Evolutionary conservation across 2,329 filamentous ascomycete species (phyloP), one percentile per base, ranked within the genome.

Genomic region (Magnaporthiopsis incrustans): DNA sequence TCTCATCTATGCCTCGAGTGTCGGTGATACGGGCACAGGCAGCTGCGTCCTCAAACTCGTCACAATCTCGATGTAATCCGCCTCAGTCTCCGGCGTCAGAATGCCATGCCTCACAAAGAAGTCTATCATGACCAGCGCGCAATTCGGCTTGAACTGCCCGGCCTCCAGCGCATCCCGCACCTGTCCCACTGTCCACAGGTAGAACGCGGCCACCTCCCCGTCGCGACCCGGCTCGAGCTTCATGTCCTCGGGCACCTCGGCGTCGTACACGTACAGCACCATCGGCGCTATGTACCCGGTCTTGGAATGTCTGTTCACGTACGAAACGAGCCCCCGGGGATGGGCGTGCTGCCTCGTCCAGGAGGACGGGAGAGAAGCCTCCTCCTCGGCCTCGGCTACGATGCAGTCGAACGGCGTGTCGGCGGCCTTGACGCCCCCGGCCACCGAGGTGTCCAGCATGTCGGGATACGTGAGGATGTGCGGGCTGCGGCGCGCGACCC

Each of bases 61-160:
- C 58, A 75, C 75, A 66, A 96, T 89, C 73, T 92, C 87, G 60
- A 89, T 77, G 71, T 89, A 95, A 68, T 90, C 82, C 63, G 77
- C 78, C 76, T 96, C 91, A 64, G 86, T 88, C 71, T 91, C 90
- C 0, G 83, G 76, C 1, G 86, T 93, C 65, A 96, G 71, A 61
- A 91, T 79, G 0, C 90, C 90, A 73, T 92, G 91, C 30, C 92
- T 78, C 59, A 96, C 78, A 69, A 96, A 85, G 73, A 96, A 96
- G 71, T 96, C 91, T 60, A 95, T 80, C 77, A 94, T 79, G 60
- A 94, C 87, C 35, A 89, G 72, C 32, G 89, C 87, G 69, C 91
- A 92, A 70, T 96, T 95, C 0, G 92, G 89, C 79, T 96, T 96
- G 77, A 96, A 96, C 73, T 91, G 85, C 3, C 86, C 86, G 22